Evolutionary conservation across 1,139 yeast genomes (phyloP), one percentile per base, ranked within the genome.

Genomic region (Geotrichum cucujoidarum): DNA sequence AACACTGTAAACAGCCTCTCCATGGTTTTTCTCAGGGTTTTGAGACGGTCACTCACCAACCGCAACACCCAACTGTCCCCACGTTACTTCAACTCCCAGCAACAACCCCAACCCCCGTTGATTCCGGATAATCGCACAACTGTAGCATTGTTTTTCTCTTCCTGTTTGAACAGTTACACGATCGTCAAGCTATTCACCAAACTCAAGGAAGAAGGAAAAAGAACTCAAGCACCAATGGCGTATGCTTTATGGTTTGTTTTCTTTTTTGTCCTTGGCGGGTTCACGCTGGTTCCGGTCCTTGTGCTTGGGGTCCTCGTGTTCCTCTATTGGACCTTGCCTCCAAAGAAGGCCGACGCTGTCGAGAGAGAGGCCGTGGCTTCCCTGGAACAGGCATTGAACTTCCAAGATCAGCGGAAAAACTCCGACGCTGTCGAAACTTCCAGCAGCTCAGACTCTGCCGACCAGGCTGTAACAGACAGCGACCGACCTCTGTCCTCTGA

Each of bases 221-320:
- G 27, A 24, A 6, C 10, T 24, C 10, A 24, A 10, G 27, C 6
- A 6, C 6, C 27, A 3, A 39, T 39, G 43, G 10, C 34, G 25
- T 29, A 39, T 39, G 43, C 43, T 29, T 48, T 57, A 25, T 51
- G 56, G 42, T 60, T 65, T 21, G 43, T 74, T 10, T 61, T 62
- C 22, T 68, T 71, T 1, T 84, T 81, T 61, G 40, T 87, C 1
- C 45, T 85, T 3, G 97, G 97, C 4, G 96, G 96, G 0, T 39
- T 89, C 5, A 86, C 96, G 0, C 77, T 89, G 54, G 62, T 87
- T 17, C 95, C 95, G 0, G 53, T 81, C 30, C 51, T 77, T 2
- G 43, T 77, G 0, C 33, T 72, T 1, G 56, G 64, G 0, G 56
- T 76, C 44, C 59, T 53, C 32, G 71, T 65, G 49, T 59, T 53